A percentile compares a stretch with the other conserved stretches of the same genome.
phyloP scores from a whole-genome alignment of 1,284 basidiomycete species.

The Meira nashicola region DNA sequence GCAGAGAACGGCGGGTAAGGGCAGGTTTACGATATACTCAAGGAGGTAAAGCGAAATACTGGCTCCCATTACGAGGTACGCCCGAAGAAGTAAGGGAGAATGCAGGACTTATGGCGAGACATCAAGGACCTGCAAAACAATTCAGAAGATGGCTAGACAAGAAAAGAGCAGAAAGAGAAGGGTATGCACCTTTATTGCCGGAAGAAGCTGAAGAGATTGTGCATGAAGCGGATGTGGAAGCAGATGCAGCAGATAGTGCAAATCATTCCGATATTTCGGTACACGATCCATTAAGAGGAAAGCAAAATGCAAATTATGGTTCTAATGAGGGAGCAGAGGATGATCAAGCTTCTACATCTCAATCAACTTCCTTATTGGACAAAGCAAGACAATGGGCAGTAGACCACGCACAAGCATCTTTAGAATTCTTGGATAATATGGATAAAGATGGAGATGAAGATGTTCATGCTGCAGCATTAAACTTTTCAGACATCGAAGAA shows the following conservation, averaged over 20 bases:
- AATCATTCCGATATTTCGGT: slow-evolving; percentile 49
- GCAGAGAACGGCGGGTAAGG: slow-evolving; percentile 29
- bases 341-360: not conserved
- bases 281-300: not conserved
- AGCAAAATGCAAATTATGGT: not conserved
- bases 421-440: slow-evolving; percentile 20
- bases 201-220: slow-evolving; percentile 66
- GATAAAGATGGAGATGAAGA: slow-evolving; percentile 37
- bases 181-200: slow-evolving; percentile 70
- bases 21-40: slow-evolving; percentile 78
- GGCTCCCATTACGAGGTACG: slow-evolving; percentile 38
- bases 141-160: slow-evolving; percentile 58
- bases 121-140: slow-evolving; percentile 54
- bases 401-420: slow-evolving; percentile 12
- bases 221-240: slow-evolving; percentile 58
- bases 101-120: slow-evolving; percentile 20
- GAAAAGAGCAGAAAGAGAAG: slow-evolving; percentile 59
- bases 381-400: slow-evolving; percentile 3
- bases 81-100: slow-evolving; percentile 21
- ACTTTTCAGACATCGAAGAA: slow-evolving; percentile 61
- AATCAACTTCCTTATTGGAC: slow-evolving; percentile 8
- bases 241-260: slow-evolving; percentile 34
- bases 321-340: not conserved
- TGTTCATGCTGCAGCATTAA: slow-evolving; percentile 55
- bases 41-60: slow-evolving; percentile 66